phyloP scores from a whole-genome alignment of 2,329 filamentous ascomycete genomes.

The Aspergillus hiratsukae region DNA sequence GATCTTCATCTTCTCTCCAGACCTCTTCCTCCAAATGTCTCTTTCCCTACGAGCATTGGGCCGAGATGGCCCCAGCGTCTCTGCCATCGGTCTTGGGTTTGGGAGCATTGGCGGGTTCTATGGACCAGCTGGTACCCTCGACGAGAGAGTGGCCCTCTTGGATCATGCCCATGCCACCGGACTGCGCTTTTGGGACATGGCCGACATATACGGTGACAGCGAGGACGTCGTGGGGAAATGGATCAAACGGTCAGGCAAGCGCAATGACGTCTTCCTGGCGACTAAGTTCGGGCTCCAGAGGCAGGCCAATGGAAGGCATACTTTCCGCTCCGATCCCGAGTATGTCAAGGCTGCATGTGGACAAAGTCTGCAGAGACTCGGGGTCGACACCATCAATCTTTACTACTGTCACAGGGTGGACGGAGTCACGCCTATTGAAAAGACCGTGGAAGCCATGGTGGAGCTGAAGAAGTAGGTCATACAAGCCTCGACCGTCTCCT shows the following conservation, averaged over 20 bases:
- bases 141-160: constrained; percentile 18
- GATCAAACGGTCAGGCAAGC: constrained; percentile 36
- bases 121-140: constrained; percentile 11
- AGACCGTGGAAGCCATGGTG: constrained; percentile 42
- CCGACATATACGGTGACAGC: constrained; percentile 29
- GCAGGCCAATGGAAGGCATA: constrained; percentile 11
- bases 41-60: constrained; percentile 12
- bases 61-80: constrained; percentile 16
- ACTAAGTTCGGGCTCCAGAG: constrained; percentile 34
- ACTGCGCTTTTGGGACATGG: constrained; percentile 30
- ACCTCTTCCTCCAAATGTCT: not conserved
- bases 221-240: constrained; percentile 34
- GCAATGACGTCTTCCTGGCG: constrained; percentile 39
- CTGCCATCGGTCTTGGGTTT: constrained; percentile 22
- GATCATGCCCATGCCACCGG: constrained; percentile 29
- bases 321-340: constrained; percentile 33
- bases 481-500: not conserved
- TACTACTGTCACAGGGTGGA: constrained; percentile 46
- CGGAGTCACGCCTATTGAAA: constrained; percentile 40
- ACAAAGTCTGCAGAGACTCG: constrained; percentile 32
- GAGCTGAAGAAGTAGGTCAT: constrained; percentile 36
- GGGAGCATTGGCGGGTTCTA: constrained; percentile 19
- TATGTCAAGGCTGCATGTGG: constrained; percentile 34
- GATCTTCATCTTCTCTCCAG: not conserved
- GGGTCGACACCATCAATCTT: constrained; percentile 38